phyloP scores from a whole-genome alignment of 2,329 filamentous ascomycete genomes.

The Botrytis squamosa region DNA sequence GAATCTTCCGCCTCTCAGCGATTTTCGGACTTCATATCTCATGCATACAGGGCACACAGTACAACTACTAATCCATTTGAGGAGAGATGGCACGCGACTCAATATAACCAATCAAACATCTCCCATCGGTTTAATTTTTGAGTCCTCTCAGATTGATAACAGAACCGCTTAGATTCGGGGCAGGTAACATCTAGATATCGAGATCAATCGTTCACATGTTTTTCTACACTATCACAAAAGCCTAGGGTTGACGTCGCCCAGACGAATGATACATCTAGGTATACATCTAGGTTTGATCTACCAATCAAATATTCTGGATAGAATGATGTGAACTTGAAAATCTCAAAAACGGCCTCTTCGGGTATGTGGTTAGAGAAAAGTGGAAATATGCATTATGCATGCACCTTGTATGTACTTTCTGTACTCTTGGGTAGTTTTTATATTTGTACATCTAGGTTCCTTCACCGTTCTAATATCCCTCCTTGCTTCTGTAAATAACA shows the following conservation, averaged over 20 bases:
- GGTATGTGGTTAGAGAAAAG: slow-evolving; percentile 1
- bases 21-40: neutral
- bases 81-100: neutral
- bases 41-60: neutral
- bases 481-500: neutral
- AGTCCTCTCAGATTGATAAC: neutral
- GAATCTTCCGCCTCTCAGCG: neutral
- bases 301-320: neutral
- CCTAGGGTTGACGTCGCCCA: neutral
- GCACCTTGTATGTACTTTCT: neutral
- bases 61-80: neutral
- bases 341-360: neutral
- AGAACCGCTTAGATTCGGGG: neutral
- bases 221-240: neutral
- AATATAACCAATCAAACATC: neutral
- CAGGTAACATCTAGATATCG: neutral
- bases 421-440: neutral
- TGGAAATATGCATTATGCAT: neutral
- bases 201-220: slow-evolving; percentile 10
- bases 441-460: no score
- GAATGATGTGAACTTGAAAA: neutral
- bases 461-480: neutral
- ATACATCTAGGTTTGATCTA: neutral
- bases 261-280: neutral
- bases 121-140: neutral